Percentiles rank a stretch among this genome's conserved stretches.
These are phyloP conservation scores for Phytophthora fragariaefolia DNA, from an alignment of 352 stramenopile species.

Conservation along the genomic window DNA sequence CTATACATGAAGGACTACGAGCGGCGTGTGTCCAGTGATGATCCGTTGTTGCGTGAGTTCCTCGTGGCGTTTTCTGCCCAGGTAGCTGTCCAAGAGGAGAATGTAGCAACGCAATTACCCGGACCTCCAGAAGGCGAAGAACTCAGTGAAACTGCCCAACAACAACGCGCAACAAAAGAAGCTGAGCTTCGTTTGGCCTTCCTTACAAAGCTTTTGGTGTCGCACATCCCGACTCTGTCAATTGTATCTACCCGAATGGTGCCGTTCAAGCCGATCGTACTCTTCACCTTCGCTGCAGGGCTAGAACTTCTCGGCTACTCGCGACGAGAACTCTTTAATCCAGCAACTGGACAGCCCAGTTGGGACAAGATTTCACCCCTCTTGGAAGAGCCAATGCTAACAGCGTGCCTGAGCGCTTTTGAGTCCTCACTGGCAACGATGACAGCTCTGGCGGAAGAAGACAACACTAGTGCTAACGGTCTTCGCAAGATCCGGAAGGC, in stretches of 20 bases:
- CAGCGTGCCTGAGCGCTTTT: constrained; percentile 42
- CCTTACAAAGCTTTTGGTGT: constrained; percentile 57
- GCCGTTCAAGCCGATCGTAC: constrained; percentile 61
- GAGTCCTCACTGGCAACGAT: constrained; percentile 21
- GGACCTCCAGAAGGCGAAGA: constrained; percentile 36
- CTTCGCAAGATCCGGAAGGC: constrained; percentile 24
- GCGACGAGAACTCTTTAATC: constrained; percentile 48
- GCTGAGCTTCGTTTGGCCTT: constrained; percentile 60
- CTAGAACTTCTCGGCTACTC: constrained; percentile 59
- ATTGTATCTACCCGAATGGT: constrained; percentile 52
- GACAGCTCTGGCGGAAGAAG: constrained; percentile 13
- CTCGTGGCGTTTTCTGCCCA: constrained; percentile 61
- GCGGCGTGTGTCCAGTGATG: constrained; percentile 49
- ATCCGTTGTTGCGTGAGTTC: constrained; percentile 70
- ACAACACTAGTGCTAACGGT: constrained; percentile 25
- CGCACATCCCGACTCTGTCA: constrained; percentile 59
- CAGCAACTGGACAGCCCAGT: constrained; percentile 58
- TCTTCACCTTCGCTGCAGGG: constrained; percentile 56
- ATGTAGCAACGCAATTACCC: constrained; percentile 53
- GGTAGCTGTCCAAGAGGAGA: constrained; percentile 71
- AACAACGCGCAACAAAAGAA: constrained; percentile 50
- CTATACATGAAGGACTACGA: constrained; percentile 76
- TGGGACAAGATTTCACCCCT: constrained; percentile 72
- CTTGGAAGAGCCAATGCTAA: constrained; percentile 47
- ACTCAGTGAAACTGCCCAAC: constrained; percentile 28